These are phyloP conservation scores for Brettanomyces custersianus DNA, from an alignment of 805 yeast genomes.

Conservation along the genomic window DNA sequence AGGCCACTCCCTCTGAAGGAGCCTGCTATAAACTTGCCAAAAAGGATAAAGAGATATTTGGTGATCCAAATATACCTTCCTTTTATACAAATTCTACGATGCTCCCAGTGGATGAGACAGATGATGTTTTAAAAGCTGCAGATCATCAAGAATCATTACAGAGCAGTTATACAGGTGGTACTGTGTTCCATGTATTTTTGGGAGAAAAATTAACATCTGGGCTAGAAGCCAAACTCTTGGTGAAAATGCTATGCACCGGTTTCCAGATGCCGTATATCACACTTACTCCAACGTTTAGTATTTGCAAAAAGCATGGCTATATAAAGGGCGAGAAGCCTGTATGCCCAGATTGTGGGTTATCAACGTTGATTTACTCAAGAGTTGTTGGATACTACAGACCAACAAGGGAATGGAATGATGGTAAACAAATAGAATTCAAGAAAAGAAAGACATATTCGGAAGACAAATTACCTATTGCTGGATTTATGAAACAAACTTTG, in stretches of 20 bases:
- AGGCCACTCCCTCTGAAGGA: conserved; percentile 2
- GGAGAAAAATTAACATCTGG: conserved; percentile 2
- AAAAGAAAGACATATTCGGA: not conserved
- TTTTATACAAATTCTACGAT: conserved; percentile 2
- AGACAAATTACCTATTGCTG: conserved; percentile 1
- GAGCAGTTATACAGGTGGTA: conserved; percentile 2
- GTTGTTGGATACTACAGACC: conserved; percentile 3
- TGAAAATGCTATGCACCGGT: not conserved
- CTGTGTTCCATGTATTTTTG: conserved; percentile 1
- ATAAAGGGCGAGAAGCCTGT: conserved; percentile 1
- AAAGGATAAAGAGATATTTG: not conserved
- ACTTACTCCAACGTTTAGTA: conserved; percentile 1
- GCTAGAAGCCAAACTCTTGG: not conserved
- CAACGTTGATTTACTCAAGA: not conserved
- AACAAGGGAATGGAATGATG: conserved; percentile 1
- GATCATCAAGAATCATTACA: conserved; percentile 2
- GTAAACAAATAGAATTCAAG: not conserved
- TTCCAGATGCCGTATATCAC: conserved; percentile 1
- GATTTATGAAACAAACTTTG: conserved; percentile 1
- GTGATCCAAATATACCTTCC: not conserved
- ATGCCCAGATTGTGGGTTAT: conserved; percentile 1
- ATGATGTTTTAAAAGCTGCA: conserved; percentile 1
- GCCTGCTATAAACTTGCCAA: conserved; percentile 1
- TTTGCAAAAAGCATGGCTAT: conserved; percentile 2
- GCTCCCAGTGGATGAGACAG: conserved; percentile 1